Evolutionary conservation across 2,329 filamentous ascomycete genomes (phyloP), one percentile per base, ranked within the genome.

Genomic region (Penicillium digitatum): DNA sequence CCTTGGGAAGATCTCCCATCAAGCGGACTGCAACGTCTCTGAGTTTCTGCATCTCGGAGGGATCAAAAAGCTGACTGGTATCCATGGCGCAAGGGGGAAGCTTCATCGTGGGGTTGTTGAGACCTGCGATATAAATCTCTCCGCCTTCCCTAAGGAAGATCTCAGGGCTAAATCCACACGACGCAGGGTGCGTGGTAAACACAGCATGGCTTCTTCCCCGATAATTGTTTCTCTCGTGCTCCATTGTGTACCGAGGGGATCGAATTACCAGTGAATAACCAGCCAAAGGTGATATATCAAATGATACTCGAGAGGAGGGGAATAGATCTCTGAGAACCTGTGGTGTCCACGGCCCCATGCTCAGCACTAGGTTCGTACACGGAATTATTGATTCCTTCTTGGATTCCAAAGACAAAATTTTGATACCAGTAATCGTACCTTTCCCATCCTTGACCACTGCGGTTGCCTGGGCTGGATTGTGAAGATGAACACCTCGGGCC

Each of bases 201-300:
- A 93, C 72, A 1, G 88, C 85, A 68, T 90, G 85, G 66, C 84
- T 87, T 2, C 77, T 75, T 31, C 67, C 68, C 3, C 54, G 77
- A n/a, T 79, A 69, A 38, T 74, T 68, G 5, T 60, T 62, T 5
- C 50, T 58, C 48, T 73, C 70, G 9, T 68, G 65, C 8, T 66
- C 60, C 12, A 62, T 46, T 3, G 63, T 72, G 57, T 56, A 76
- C 71, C 79, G 75, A 1, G 86, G 83, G 6, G 82, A 84, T 54
- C 76, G 81, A 5, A 92, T 72, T 3, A 91, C 81, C 9, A 93
- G 72, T 18, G 87, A 90, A 71, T 92, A 85, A 0, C 89, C 89
- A 0, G 87, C 87, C 5, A 91, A 74, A 18, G 82, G 79, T 3
- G 76, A 74, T 39, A 90, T 76, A 0, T 84, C 82, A 22, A 91